phyloP scores from a whole-genome alignment of 2,329 filamentous ascomycete species.

The Epichloe sibirici region DNA sequence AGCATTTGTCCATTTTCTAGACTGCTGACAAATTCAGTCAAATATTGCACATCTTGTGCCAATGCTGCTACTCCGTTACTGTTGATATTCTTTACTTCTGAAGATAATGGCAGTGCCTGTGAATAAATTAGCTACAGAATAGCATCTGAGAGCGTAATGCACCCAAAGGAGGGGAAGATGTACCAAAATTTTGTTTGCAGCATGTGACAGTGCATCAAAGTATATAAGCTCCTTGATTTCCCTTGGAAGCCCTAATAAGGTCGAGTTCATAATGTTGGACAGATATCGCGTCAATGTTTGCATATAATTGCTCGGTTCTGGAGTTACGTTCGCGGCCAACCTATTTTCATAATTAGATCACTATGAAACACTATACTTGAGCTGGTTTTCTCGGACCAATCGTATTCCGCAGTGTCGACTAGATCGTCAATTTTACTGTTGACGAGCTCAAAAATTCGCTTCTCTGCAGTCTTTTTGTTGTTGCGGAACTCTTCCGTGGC shows the following conservation, averaged over 20 bases:
- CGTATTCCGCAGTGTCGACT: constrained; percentile 93
- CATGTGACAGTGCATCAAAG: constrained; percentile 88
- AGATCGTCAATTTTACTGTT: constrained; percentile 98
- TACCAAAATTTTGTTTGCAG: constrained; percentile 68
- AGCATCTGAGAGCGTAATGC: too few relatives aligned
- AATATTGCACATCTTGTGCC: constrained; percentile 69
- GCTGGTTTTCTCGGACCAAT: constrained; percentile 48
- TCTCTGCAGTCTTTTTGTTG: constrained; percentile 92
- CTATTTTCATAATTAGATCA: constrained; percentile 15
- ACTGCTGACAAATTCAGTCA: constrained; percentile 75
- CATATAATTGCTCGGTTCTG: constrained; percentile 85
- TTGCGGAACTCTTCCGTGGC: constrained; percentile 79
- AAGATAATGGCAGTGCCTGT: constrained; percentile 64
- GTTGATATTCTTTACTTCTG: constrained; percentile 75
- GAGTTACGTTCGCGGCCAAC: constrained; percentile 44
- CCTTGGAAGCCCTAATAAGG: constrained; percentile 79
- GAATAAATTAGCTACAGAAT: constrained; percentile 8
- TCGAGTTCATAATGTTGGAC: constrained; percentile 92
- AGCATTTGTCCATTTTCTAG: constrained; percentile 79
- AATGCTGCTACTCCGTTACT: constrained; percentile 72
- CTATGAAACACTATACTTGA: neutral
- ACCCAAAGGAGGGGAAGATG: neutral
- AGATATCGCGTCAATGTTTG: constrained; percentile 87
- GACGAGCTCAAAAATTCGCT: constrained; percentile 95
- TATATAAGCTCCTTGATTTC: constrained; percentile 98